Base-by-base conservation (phyloP, 2,329 filamentous ascomycete species). In the Pseudogymnoascus sp. region DNA sequence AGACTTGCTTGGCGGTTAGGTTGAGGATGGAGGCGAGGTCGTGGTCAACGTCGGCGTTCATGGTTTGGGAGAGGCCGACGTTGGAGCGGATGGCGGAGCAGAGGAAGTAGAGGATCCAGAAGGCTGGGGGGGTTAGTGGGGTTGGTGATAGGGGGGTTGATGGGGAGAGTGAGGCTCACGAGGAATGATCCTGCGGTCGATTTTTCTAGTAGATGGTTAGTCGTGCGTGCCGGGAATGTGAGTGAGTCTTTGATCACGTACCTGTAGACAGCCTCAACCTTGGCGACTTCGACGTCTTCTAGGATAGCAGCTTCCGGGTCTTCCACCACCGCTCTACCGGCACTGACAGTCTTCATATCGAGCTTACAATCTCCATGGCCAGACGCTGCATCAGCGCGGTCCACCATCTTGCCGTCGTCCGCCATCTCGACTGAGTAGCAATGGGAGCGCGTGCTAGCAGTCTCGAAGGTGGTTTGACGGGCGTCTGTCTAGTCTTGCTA, bases 71-170 rank as follows among this genome's bases (percentile, higher is more conserved):
- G 68, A 96, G 86, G 65, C 91, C 91, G 67, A 96, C 90, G 75
- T 95, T 96, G 70, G 91, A 94, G 61, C 91, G 87, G 70, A 96
- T 94, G 65, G 91, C 92, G 0, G 91, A 94, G 80, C 91, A 94
- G 66, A 96, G 83, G 72, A 96, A 96, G 77, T 96, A 96, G 14
- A 96, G 81, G 14, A 88, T 74, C 92, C 92, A 96, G 75, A 96
- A 93, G 31, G 92, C 90, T 82, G 65, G 16, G 39, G 35, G n/a
- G 37, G 39, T 61, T 38, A 62, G 63, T 12, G 63, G 45, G 45
- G 37, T 16, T 55, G n/a, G 31, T 52, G 14, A 39, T 35, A 14
- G 19, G n/a, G 5, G 12, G 37, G 21, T 61, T n/a, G 61, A 10
- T 43, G 14, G 12, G 3, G 14, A 5, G 14, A 6, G 6, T 29